A percentile compares a stretch with the other conserved stretches of the same genome.
phyloP scores from a whole-genome alignment of 140 eudicot species.

The Anethum foeniculum region DNA sequence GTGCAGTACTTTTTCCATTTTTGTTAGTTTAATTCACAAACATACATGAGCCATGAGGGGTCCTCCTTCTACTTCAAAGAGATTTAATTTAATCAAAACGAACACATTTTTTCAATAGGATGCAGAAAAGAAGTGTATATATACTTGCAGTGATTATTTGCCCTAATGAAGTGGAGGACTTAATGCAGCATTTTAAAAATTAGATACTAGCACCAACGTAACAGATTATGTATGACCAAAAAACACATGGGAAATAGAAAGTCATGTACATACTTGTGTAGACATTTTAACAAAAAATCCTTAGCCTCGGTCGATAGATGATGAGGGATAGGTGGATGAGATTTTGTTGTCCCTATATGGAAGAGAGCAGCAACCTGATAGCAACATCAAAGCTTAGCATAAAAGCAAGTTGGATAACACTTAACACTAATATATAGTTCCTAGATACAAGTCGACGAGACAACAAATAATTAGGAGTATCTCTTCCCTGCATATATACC shows the following conservation, averaged over 20 bases:
- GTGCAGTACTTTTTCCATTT: neutral
- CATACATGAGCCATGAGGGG: neutral
- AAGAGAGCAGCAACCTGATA: slow-evolving; percentile 92
- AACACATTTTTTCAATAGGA: neutral
- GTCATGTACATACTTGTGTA: slow-evolving; percentile 54
- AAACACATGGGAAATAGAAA: neutral
- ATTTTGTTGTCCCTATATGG: slow-evolving; percentile 89
- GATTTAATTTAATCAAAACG: neutral
- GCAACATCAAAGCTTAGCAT: slow-evolving; percentile 14
- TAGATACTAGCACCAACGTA: neutral
- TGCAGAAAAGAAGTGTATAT: neutral
- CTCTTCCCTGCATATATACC: slow-evolving; percentile 28
- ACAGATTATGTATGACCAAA: neutral
- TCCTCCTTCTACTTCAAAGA: neutral
- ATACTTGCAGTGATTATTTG: neutral
- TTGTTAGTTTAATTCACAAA: neutral
- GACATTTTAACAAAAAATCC: slow-evolving; percentile 81
- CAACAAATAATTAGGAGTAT: neutral
- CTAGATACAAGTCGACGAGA: slow-evolving; percentile 9
- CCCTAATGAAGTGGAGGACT: neutral
- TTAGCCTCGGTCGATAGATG: slow-evolving; percentile 90
- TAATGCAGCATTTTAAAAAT: neutral
- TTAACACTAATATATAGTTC: neutral
- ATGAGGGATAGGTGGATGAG: slow-evolving; percentile 96
- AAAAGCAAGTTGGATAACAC: neutral